Evolutionary conservation across 2,329 filamentous ascomycete genomes (phyloP), one percentile per base, ranked within the genome.

Genomic region (Fusarium nygamai): DNA sequence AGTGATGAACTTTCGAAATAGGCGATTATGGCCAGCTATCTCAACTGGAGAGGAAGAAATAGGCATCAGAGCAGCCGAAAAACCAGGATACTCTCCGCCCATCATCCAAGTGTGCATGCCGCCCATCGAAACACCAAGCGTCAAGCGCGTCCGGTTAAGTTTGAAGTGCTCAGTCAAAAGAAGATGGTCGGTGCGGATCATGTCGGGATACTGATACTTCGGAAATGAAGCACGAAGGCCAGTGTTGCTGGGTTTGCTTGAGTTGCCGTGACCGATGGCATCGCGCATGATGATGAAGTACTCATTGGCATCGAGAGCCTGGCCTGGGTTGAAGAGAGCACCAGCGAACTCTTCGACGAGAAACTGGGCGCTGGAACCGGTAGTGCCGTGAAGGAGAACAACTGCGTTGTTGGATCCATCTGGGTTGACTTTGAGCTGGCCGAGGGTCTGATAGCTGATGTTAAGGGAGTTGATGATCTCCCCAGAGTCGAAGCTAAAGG

Each of bases 211-310:
- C 38, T 74, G 61, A 6, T 73, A 73, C 8, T 62, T 73, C 0
- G 71, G 71, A 3, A 73, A 73, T 0, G 47, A 31, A 3, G 71
- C 71, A 0, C 38, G 67, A 2, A 73, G 53, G 1, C 33, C 54
- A 16, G 29, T 61, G 8, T 54, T 73, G 20, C 71, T 73, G 1
- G 71, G 67, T 10, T 71, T 73, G 17, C 71, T 73, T 2, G 71
- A 73, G 27, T 74, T 74, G 17, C 71, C 67, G 4, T 73, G 71
- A 0, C 71, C 71, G 13, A 73, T 64, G 2, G 51, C 57, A 36
- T 73, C 71, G 3, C 61, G 71, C 13, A 73, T 73, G 14, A 73
- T 71, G 8, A 73, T 63, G 4, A 73, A 73, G 17, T 74, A 68
- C 1, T 74, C n/a, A 0, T 61, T 38, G 6, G 54, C 33, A 0